Evolutionary conservation across 2,329 filamentous ascomycete species (phyloP), one percentile per base, ranked within the genome.

Genomic region (Fusarium mexicanum): DNA sequence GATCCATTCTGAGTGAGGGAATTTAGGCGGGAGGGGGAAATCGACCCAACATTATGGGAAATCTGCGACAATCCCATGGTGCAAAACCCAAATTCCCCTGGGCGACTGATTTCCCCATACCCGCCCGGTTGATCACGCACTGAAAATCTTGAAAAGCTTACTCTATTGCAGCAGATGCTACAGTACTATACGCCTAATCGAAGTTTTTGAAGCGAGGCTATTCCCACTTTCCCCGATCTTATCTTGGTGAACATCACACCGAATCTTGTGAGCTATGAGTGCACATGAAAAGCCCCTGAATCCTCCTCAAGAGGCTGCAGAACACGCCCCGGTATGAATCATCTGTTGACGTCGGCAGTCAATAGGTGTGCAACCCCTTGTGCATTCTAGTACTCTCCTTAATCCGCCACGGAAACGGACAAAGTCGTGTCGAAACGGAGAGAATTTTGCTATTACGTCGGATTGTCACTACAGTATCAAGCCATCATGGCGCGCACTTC

Each of bases 51-150:
- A 47, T 35, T 18, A 76, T 76, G 68, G 73, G 59, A 76, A 74
- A 74, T 47, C 71, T 69, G 35, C 41, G 18, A n/a, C 33, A 67
- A 75, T 66, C 69, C 74, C 74, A 76, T 76, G 47, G 61, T 22
- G 35, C 26, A 26, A 59, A 58, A 55, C 50, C 58, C 60, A 58
- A 75, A 51, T 69, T 58, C 72, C 63, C 67, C 63, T 59, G 54
- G 51, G 50, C 55, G 26, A 35, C 29, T 47, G 53, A 64, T 65
- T 75, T 67, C 54, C 67, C 74, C 65, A 76, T 76, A 43, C 62
- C 44, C 22, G 41, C 62, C 44, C 20, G 41, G 37, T n/a, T 48
- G 33, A 59, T 44, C 57, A 48, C 44, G 38, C 26, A 62, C 20
- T 24, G 41, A 46, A 33, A 50, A 26, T 26, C 60, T 50, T 29